These are phyloP conservation scores for Kazachstania viticola DNA, from an alignment of 805 yeast genomes.

Conservation along the genomic window DNA sequence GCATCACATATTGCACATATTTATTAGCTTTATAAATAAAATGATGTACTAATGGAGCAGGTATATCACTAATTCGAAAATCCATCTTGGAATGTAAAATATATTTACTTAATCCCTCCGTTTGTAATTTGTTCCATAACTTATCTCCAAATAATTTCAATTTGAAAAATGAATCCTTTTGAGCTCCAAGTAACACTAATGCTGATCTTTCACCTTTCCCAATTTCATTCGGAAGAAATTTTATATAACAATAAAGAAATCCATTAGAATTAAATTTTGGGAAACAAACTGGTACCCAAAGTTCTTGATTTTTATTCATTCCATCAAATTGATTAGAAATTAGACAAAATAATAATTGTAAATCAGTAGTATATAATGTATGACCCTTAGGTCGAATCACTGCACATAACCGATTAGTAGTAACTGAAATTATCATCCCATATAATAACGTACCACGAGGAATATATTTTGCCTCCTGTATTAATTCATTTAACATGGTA, in stretches of 20 bases:
- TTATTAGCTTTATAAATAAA: conserved; percentile 67
- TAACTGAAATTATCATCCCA: conserved; percentile 57
- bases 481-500: conserved; percentile 13
- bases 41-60: conserved; percentile 54
- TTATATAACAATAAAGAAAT: conserved; percentile 71
- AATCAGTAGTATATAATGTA: conserved; percentile 68
- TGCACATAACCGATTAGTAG: conserved; percentile 44
- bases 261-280: conserved; percentile 87
- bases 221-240: conserved; percentile 32
- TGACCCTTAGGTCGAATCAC: conserved; percentile 70
- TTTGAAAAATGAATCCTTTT: conserved; percentile 67
- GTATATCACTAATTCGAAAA: conserved; percentile 38
- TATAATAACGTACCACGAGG: conserved; percentile 52
- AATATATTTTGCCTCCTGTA: conserved; percentile 12
- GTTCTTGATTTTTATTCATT: conserved; percentile 43
- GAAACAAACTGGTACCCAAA: conserved; percentile 89
- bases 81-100: conserved; percentile 18
- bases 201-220: conserved; percentile 23
- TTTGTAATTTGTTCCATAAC: conserved; percentile 34
- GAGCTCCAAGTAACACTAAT: conserved; percentile 38
- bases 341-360: conserved; percentile 62
- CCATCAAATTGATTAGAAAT: conserved; percentile 37
- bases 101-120: conserved; percentile 28
- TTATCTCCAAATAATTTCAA: conserved; percentile 50
- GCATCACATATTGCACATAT: conserved; percentile 40